These are phyloP conservation scores for Pyrrhoderma lamaoense DNA, from an alignment of 1,284 basidiomycete species.

Conservation along the genomic window DNA sequence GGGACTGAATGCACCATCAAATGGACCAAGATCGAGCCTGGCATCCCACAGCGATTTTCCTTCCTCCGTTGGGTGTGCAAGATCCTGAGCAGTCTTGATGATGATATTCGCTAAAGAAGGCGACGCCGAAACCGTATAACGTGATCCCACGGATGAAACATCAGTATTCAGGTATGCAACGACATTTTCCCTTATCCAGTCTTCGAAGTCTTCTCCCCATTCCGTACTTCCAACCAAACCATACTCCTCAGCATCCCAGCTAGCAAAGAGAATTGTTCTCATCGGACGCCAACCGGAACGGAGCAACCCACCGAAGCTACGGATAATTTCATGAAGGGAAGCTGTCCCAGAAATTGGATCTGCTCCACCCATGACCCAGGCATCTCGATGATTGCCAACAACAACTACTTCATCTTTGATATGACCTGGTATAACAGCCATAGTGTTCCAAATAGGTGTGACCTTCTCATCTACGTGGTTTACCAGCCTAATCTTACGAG, in stretches of 20 bases:
- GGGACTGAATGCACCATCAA: conserved; percentile 29
- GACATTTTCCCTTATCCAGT: conserved; percentile 71
- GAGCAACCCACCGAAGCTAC: conserved; percentile 72
- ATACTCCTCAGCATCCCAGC: conserved; percentile 94
- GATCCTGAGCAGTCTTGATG: conserved; percentile 54
- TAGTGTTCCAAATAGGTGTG: conserved; percentile 82
- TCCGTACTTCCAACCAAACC: conserved; percentile 85
- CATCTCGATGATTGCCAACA: conserved; percentile 81
- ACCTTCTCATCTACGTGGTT: conserved; percentile 75
- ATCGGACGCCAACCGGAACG: conserved; percentile 83
- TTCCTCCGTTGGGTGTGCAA: conserved; percentile 52
- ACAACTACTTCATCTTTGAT: conserved; percentile 82
- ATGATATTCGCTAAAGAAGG: conserved; percentile 79
- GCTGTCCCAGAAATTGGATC: conserved; percentile 89
- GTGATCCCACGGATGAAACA: conserved; percentile 62
- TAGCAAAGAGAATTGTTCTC: conserved; percentile 81
- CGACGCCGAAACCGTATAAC: conserved; percentile 47
- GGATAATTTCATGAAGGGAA: conserved; percentile 76
- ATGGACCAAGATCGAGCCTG: conserved; percentile 47
- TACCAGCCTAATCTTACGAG: conserved; percentile 44
- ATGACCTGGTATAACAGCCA: conserved; percentile 86
- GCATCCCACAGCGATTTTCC: conserved; percentile 63
- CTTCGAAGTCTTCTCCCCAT: conserved; percentile 83
- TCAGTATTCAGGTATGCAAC: conserved; percentile 88
- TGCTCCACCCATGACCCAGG: conserved; percentile 63